Base-by-base conservation (phyloP, 805 yeast genomes). In the Phaffomyces antillensis region DNA sequence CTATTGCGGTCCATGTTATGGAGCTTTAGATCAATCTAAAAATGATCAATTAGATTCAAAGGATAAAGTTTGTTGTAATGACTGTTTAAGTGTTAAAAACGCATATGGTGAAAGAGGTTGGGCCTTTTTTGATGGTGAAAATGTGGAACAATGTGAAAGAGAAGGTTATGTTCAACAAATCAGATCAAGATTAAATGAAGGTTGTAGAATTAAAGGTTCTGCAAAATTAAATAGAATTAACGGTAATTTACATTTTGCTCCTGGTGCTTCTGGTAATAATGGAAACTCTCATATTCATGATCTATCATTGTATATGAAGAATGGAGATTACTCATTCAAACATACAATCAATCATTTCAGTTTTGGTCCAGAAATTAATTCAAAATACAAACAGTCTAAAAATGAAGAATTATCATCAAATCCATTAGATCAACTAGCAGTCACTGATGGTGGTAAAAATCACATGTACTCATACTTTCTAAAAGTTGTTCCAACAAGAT, bases 221-320 rank as follows among this genome's bases (percentile, higher is more conserved):
- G 83, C 95, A 7, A 70, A 77, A 53, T 78, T 93, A 58, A 86
- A 86, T 64, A 79, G 95, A 66, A 84, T 93, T 37, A 81, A 84
- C 20, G 99, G 99, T 40, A 85, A 87, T 58, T 67, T 93, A 51
- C 98, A 93, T 68, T 89, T 93, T 72, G 96, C 97, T 1, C 98
- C 99, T 5, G 99, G 99, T 36, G 79, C 84, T 24, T 80, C 95
- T 2, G 73, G 71, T 56, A 76, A 81, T 35, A 63, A 66, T 46
- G 64, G 67, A 10, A 79, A 77, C 16, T 73, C 74, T 41, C 99
- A 93, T 62, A 72, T 77, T 47, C 99, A 93, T 67, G 99, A 93
- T 60, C 64, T 85, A 44, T 83, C 96, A 8, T 70, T 87, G 43
- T 93, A 76, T 65, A 67, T 68, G 28, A 71, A 77, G 51, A 71